These are phyloP conservation scores for Ceratobasidium sp. DNA, from an alignment of 1,284 basidiomycete genomes.

Conservation along the genomic window DNA sequence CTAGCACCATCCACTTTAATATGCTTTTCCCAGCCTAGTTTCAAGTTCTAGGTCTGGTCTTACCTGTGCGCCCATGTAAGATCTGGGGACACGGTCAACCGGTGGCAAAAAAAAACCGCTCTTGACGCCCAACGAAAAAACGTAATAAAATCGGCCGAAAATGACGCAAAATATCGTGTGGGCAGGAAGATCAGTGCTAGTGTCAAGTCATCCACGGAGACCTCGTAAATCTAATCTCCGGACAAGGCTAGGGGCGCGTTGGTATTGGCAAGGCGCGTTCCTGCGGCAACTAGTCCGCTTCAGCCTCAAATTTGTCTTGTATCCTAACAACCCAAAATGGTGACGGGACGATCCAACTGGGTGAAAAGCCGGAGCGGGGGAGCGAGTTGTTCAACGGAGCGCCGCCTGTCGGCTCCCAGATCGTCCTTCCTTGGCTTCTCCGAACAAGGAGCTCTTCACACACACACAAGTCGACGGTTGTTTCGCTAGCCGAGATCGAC, in stretches of 20 bases:
- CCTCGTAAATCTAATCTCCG: background rate
- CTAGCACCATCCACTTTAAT: too few species aligned
- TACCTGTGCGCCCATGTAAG: background rate
- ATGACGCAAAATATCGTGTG: slow-evolving; percentile 22
- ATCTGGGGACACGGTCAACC: background rate
- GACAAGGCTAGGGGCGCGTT: background rate
- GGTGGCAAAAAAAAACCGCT: background rate
- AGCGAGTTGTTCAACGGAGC: background rate
- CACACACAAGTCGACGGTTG: background rate
- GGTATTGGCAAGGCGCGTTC: slow-evolving; percentile 8
- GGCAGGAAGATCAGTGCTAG: background rate
- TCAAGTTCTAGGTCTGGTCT: too few species aligned
- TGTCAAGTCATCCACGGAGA: background rate
- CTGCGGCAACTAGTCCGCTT: slow-evolving; percentile 14
- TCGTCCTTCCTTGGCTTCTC: background rate
- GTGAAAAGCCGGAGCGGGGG: background rate
- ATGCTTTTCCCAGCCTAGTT: too few species aligned
- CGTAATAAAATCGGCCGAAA: slow-evolving; percentile 25
- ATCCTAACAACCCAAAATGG: background rate
- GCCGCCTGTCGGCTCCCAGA: slow-evolving; percentile 4
- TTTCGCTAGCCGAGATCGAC: background rate
- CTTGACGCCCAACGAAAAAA: background rate
- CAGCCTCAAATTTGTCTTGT: background rate
- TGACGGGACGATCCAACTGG: background rate
- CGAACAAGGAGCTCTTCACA: background rate